phyloP scores from a whole-genome alignment of 495 filamentous ascomycete genomes.

The Tuber magnatum region DNA sequence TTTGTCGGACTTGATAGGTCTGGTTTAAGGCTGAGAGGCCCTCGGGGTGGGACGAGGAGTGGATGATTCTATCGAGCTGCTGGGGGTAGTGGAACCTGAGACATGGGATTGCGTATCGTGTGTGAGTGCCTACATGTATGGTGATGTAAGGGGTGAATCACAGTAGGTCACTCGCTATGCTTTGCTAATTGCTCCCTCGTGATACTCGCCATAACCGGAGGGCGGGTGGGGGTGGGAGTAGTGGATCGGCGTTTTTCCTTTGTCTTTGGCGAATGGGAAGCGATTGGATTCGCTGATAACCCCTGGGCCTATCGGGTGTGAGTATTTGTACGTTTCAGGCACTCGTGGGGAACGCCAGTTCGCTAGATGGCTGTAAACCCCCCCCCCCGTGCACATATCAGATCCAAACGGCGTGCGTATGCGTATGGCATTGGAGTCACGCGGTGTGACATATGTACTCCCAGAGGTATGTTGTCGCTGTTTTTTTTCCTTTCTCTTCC shows the following conservation, averaged over 20 bases:
- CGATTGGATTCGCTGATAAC: background rate
- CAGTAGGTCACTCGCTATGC: background rate
- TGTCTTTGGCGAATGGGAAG: background rate
- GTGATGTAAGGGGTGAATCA: background rate
- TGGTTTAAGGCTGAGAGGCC: background rate
- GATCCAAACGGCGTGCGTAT: background rate
- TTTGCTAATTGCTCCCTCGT: background rate
- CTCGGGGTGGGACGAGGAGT: background rate
- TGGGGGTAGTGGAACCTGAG: background rate
- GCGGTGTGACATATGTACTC: background rate
- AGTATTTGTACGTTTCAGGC: background rate
- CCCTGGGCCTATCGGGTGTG: background rate
- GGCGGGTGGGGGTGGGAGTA: background rate
- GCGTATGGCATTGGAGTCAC: background rate
- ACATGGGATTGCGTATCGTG: background rate
- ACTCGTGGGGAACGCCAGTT: background rate
- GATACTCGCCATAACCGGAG: background rate
- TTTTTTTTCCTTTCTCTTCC: background rate
- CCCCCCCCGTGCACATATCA: background rate
- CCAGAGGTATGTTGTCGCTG: background rate
- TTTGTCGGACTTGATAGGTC: background rate
- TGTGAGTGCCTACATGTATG: background rate
- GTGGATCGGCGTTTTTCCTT: background rate
- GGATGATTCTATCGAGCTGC: background rate
- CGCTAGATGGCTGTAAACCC: background rate